Evolutionary conservation across 495 filamentous ascomycete genomes (phyloP).

Genomic region (Ramalina peruviana): DNA sequence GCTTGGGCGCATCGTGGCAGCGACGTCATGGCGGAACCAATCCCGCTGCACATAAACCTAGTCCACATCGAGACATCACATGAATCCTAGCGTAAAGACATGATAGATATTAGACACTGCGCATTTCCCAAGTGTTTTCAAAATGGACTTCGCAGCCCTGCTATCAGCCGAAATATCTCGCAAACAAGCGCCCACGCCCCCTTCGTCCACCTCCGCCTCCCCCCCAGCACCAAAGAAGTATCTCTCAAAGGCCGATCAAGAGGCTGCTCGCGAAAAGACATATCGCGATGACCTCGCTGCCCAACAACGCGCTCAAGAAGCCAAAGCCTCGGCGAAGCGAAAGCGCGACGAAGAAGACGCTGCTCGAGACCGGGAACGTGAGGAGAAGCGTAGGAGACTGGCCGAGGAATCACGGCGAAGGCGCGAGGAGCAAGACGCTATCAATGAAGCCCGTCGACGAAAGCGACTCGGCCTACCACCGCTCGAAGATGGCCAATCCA

Average conservation of each 20-base stretch:
- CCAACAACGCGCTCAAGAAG: conserved; percentile 52
- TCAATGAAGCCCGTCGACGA: conserved; percentile 38
- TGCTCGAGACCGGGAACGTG: conserved; percentile 47
- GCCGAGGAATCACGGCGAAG: conserved; percentile 62
- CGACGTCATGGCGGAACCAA: no score
- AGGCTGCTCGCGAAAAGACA: conserved; percentile 76
- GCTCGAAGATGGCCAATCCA: conserved; percentile 31
- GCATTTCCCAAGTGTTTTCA: no score
- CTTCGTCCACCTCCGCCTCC: conserved; percentile 14
- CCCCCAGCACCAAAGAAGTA: conserved; percentile 18
- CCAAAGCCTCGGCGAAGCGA: conserved; percentile 57
- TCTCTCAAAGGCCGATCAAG: conserved; percentile 22
- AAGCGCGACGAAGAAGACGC: conserved; percentile 83
- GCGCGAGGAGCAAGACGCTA: conserved; percentile 56
- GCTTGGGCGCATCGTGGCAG: no score
- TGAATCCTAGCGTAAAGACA: no score
- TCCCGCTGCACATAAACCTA: no score
- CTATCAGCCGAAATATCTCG: conserved; percentile 86
- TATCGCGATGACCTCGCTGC: conserved; percentile 69
- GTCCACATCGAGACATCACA: no score
- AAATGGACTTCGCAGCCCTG: conserved; percentile 87
- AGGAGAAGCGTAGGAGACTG: conserved; percentile 65
- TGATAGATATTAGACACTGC: no score
- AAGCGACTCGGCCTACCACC: conserved; percentile 58
- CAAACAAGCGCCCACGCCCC: conserved; percentile 31